Evolutionary conservation across 345 rosid species (phyloP).

Genomic region (Gossypium arboreum): DNA sequence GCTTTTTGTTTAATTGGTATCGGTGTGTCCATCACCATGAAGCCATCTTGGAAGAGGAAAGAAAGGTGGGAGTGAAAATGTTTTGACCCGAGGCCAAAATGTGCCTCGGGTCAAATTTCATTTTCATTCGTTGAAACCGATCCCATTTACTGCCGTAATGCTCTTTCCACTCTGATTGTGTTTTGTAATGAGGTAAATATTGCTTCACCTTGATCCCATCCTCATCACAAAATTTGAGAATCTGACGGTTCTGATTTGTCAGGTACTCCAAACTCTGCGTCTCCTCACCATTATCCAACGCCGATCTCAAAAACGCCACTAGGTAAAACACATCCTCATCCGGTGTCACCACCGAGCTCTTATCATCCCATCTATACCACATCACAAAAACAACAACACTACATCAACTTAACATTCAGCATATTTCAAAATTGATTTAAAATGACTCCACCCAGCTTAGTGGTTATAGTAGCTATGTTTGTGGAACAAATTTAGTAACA

Average conservation of each 20-base stretch:
- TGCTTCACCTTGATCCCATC: constrained; percentile 79
- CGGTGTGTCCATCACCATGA: constrained; percentile 20
- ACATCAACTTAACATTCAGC: too few species aligned
- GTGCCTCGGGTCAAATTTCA: constrained; percentile 65
- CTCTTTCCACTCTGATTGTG: constrained; percentile 61
- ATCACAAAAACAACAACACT: too few species aligned
- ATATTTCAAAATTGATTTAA: too few species aligned
- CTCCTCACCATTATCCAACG: constrained; percentile 57
- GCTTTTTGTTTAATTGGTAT: too few species aligned
- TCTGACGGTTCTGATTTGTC: constrained; percentile 71
- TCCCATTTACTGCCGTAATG: constrained; percentile 91
- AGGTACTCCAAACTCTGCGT: constrained; percentile 57
- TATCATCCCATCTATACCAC: constrained; percentile 69
- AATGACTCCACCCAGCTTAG: too few species aligned
- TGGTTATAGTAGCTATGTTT: too few species aligned
- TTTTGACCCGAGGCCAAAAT: constrained; percentile 86
- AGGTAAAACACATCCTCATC: constrained; percentile 90
- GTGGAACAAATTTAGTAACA: too few species aligned
- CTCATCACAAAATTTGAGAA: constrained; percentile 61
- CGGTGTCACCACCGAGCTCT: constrained; percentile 83
- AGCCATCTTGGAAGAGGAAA: constrained; percentile 26
- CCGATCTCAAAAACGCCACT: constrained; percentile 83
- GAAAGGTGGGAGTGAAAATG: constrained; percentile 47
- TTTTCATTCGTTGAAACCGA: constrained; percentile 48
- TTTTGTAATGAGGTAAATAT: constrained; percentile 79